A percentile compares a stretch with the other conserved stretches of the same genome.
Evolutionary conservation across 495 filamentous ascomycete species (phyloP).

Genomic region (Stereocaulon alpinum): DNA sequence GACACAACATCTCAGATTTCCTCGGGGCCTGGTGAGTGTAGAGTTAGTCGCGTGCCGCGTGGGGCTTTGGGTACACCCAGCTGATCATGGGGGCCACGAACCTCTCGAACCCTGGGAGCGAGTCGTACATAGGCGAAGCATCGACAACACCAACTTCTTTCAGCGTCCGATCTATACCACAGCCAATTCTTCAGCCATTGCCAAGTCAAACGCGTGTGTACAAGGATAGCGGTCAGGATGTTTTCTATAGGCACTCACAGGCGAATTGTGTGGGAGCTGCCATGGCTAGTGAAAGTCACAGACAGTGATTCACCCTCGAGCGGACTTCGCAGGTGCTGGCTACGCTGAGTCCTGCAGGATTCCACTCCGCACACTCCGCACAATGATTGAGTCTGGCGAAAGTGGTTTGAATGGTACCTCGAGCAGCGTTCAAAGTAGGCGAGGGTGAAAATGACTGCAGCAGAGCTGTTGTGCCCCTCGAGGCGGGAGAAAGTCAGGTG

Average conservation of each 20-base stretch:
- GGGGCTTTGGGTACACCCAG: neutral
- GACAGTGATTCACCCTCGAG: constrained; percentile 18
- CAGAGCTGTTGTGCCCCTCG: neutral
- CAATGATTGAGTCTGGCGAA: neutral
- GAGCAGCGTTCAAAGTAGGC: neutral
- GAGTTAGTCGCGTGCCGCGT: constrained; percentile 20
- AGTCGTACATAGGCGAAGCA: constrained; percentile 76
- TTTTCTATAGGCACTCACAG: constrained; percentile 40
- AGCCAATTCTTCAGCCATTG: neutral
- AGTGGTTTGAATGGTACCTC: neutral
- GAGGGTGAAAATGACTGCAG: neutral
- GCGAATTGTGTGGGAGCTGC: constrained; percentile 82
- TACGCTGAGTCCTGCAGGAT: neutral
- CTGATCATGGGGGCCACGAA: constrained; percentile 25
- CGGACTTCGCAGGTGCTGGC: neutral
- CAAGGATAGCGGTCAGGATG: neutral
- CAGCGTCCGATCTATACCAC: constrained; percentile 64
- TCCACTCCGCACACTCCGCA: constrained; percentile 4
- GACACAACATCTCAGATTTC: constrained; percentile 82
- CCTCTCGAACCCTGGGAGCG: constrained; percentile 70
- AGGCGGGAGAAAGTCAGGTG: neutral
- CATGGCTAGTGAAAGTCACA: constrained; percentile 85
- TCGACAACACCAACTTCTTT: constrained; percentile 92
- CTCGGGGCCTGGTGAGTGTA: constrained; percentile 59
- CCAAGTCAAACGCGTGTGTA: neutral